Conservation (phyloP, 225 moss, liverwort and hornwort genomes). For the Takakia lepidozioides region DNA sequence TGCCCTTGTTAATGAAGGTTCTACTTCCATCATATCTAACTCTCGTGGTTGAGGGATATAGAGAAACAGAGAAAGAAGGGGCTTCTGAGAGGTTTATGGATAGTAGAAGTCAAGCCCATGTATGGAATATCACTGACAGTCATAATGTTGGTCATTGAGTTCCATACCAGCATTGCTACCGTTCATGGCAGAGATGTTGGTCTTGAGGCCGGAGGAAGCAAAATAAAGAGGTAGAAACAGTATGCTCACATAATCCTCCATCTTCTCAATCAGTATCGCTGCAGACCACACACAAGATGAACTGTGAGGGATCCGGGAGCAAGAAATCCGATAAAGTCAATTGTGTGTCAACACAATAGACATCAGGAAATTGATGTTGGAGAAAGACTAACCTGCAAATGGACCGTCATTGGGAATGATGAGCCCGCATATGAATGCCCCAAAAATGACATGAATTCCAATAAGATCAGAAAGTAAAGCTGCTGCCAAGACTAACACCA, state of each 20-base stretch:
- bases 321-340: too few species aligned
- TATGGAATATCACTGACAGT: too few species aligned
- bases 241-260: slow-evolving; percentile 59
- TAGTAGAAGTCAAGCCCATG: not conserved
- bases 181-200: slow-evolving; percentile 44
- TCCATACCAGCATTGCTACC: slow-evolving; percentile 38
- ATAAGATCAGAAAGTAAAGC: slow-evolving; percentile 49
- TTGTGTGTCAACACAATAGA: too few species aligned
- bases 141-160: too few species aligned
- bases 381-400: slow-evolving; percentile 54
- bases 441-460: slow-evolving; percentile 57
- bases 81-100: not conserved
- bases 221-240: slow-evolving; percentile 83
- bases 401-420: slow-evolving; percentile 35
- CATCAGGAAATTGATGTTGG: too few species aligned
- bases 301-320: too few species aligned
- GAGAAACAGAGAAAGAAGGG: too few species aligned
- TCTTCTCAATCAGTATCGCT: slow-evolving; percentile 53
- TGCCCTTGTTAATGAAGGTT: too few species aligned
- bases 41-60: too few species aligned
- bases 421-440: slow-evolving; percentile 44
- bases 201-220: slow-evolving; percentile 66
- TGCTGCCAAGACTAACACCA: slow-evolving; percentile 35
- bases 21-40: too few species aligned
- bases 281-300: slow-evolving; percentile 15